These are phyloP conservation scores for Talaromyces funiculosus DNA, from an alignment of 2,329 filamentous ascomycete species.

Conservation along the genomic window DNA sequence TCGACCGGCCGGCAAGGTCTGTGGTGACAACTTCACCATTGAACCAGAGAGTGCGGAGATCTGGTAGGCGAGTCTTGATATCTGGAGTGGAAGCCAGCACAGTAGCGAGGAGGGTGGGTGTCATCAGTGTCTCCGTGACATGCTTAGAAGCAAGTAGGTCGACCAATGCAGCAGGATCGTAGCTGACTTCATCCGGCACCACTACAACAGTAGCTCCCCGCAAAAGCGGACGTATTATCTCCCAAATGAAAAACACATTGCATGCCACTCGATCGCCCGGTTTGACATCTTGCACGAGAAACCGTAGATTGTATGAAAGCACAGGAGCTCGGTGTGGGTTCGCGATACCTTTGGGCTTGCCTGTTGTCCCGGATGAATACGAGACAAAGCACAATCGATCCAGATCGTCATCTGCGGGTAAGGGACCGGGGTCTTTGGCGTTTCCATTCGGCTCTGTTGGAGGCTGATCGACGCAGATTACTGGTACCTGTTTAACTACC, in stretches of 20 bases:
- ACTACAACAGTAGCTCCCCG: constrained; percentile 70
- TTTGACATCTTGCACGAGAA: constrained; percentile 61
- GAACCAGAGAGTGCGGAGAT: constrained; percentile 67
- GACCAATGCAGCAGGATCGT: constrained; percentile 69
- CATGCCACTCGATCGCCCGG: constrained; percentile 76
- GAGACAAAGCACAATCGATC: constrained; percentile 74
- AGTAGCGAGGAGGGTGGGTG: constrained; percentile 69
- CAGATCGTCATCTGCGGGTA: constrained; percentile 61
- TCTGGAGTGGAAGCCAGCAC: constrained; percentile 65
- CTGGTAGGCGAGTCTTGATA: constrained; percentile 57
- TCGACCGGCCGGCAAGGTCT: constrained; percentile 64
- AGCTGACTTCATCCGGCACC: constrained; percentile 70
- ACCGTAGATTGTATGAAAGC: constrained; percentile 67
- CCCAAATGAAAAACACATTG: constrained; percentile 85
- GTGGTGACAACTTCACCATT: constrained; percentile 80
- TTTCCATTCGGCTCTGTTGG: constrained; percentile 28
- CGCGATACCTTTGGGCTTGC: constrained; percentile 74
- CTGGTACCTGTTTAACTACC: constrained; percentile 55
- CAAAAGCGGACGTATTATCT: constrained; percentile 70
- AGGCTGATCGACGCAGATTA: constrained; percentile 57
- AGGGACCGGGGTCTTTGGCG: constrained; percentile 42
- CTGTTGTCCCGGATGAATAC: constrained; percentile 72
- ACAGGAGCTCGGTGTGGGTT: constrained; percentile 72
- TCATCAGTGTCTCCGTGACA: constrained; percentile 79
- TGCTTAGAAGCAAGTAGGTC: constrained; percentile 60